phyloP scores from a whole-genome alignment of 768 basidiomycete genomes.

The Steccherinum ochraceum region DNA sequence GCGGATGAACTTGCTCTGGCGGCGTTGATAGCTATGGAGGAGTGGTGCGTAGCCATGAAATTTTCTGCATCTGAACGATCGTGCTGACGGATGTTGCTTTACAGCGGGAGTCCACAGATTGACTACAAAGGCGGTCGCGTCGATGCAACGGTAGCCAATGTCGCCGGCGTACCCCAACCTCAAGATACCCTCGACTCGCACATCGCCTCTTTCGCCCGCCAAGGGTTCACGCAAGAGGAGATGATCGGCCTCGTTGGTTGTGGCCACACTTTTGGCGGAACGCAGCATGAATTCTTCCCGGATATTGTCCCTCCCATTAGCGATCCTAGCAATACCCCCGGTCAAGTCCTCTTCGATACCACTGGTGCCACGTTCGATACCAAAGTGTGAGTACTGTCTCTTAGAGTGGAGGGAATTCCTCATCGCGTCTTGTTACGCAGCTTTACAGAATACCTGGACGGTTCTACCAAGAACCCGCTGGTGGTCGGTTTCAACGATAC shows the following conservation, averaged over 20 bases:
- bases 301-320: constrained; percentile 31
- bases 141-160: constrained; percentile 33
- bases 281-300: constrained; percentile 40
- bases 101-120: constrained; percentile 38
- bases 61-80: constrained; percentile 32
- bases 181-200: constrained; percentile 33
- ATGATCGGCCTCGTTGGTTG: constrained; percentile 48
- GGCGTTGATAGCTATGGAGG: neutral
- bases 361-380: constrained; percentile 35
- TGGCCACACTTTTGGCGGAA: constrained; percentile 46
- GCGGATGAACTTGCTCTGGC: neutral
- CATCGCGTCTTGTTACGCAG: too few species aligned
- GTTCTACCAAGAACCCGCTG: constrained; percentile 33
- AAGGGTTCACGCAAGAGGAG: constrained; percentile 37
- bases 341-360: constrained; percentile 32
- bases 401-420: neutral
- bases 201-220: constrained; percentile 32
- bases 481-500: constrained; percentile 29
- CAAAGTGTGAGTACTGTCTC: constrained; percentile 20
- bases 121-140: constrained; percentile 36
- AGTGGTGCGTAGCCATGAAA: neutral
- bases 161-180: constrained; percentile 37
- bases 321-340: constrained; percentile 17
- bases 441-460: constrained; percentile 33
- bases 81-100: too few species aligned